Evolutionary conservation across 345 rosid genomes (phyloP).

Genomic region (Barbarea vulgaris): DNA sequence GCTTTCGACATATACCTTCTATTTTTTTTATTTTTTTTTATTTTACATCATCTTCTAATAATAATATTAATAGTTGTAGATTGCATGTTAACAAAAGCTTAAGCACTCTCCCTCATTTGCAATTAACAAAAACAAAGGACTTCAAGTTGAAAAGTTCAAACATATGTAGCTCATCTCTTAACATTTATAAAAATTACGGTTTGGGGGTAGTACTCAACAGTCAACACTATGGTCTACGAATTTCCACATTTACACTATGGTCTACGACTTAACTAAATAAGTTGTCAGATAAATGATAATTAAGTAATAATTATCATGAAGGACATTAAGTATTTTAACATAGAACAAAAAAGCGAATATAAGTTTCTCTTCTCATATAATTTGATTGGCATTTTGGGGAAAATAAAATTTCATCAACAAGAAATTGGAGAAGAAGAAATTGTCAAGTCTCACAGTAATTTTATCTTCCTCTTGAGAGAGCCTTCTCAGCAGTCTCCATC

Average conservation of each 20-base stretch:
- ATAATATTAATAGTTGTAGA: background rate
- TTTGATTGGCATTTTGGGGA: background rate
- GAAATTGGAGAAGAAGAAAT: slow-evolving; percentile 17
- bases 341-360: background rate
- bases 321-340: slow-evolving; percentile 1
- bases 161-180: background rate
- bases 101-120: background rate
- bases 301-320: slow-evolving; percentile 17
- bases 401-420: slow-evolving; percentile 19
- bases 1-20: background rate
- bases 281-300: slow-evolving; percentile 2
- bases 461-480: slow-evolving; percentile 72
- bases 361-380: slow-evolving; percentile 31
- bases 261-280: slow-evolving; percentile 2
- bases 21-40: no score
- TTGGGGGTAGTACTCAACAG: background rate
- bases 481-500: slow-evolving; percentile 90
- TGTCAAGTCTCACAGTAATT: slow-evolving; percentile 4
- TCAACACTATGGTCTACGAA: background rate
- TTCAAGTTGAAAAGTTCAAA: background rate
- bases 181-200: background rate
- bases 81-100: background rate
- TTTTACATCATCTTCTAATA: no score
- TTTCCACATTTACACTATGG: background rate
- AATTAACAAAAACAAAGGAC: background rate